These are phyloP conservation scores for Haematococcus sp. DNA, from an alignment of 139 green algal genomes.

Conservation along the genomic window DNA sequence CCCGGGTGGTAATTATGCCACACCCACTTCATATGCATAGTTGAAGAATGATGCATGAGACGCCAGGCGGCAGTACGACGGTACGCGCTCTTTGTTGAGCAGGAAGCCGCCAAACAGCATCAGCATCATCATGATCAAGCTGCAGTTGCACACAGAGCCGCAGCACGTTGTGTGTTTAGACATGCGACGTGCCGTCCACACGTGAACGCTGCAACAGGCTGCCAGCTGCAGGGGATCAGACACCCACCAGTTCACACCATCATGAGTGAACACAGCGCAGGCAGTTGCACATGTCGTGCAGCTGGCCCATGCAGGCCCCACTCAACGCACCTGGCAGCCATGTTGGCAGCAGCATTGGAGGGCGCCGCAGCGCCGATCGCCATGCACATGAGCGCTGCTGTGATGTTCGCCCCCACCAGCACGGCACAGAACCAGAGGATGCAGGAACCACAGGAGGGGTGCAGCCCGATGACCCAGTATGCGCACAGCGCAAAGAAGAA, in stretches of 20 bases:
- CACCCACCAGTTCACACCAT: too few species aligned
- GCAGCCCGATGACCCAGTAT: constrained; percentile 63
- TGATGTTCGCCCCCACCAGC: constrained; percentile 42
- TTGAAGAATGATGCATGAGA: constrained; percentile 57
- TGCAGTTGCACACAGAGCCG: too few species aligned
- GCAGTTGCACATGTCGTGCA: too few species aligned
- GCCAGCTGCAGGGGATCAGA: too few species aligned
- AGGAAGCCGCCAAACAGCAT: constrained; percentile 78
- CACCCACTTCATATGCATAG: constrained; percentile 64
- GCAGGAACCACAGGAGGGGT: constrained; percentile 50
- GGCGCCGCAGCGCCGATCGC: constrained; percentile 59
- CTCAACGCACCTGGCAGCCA: too few species aligned
- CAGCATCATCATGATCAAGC: constrained; percentile 56
- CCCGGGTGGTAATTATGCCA: too few species aligned
- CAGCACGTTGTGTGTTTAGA: background rate
- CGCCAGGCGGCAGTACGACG: constrained; percentile 42
- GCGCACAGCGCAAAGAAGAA: constrained; percentile 67
- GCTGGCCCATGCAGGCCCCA: too few species aligned
- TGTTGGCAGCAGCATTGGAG: constrained; percentile 62
- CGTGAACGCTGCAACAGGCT: too few species aligned
- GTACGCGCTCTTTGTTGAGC: constrained; percentile 68
- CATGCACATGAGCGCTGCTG: constrained; percentile 55
- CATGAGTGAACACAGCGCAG: too few species aligned
- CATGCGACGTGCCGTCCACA: too few species aligned
- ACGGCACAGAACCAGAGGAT: constrained; percentile 55